A percentile compares a stretch with the other conserved stretches of the same genome.
phyloP scores from a whole-genome alignment of 2,329 filamentous ascomycete genomes.

The Dryadomyces quercivorus region DNA sequence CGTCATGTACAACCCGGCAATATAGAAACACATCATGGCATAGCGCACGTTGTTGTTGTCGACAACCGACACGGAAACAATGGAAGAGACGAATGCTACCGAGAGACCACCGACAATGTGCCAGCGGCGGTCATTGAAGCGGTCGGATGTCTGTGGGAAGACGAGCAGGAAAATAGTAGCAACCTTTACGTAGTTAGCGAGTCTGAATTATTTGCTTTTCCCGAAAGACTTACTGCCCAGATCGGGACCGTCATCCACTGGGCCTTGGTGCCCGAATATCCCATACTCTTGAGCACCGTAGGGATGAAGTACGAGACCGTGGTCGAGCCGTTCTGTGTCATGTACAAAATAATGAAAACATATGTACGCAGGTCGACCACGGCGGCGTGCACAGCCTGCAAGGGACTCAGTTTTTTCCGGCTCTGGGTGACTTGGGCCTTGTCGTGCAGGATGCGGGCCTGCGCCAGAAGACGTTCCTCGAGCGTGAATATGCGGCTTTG shows the following conservation, averaged over 20 bases:
- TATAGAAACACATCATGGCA: neutral
- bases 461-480: neutral
- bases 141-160: neutral
- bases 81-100: neutral
- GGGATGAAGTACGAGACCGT: neutral
- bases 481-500: neutral
- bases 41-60: neutral
- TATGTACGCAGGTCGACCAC: neutral
- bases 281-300: neutral
- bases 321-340: neutral
- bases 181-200: neutral
- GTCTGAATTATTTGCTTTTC: too few species aligned
- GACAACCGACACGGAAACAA: neutral
- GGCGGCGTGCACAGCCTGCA: neutral
- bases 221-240: neutral
- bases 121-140: neutral
- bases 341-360: neutral
- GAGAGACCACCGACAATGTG: neutral
- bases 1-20: neutral
- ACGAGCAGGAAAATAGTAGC: neutral
- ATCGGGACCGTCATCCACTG: neutral
- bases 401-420: neutral
- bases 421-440: neutral
- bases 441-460: neutral
- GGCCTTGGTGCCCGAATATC: neutral